phyloP scores from a whole-genome alignment of 352 stramenopile genomes.

The Phytopythium vexans region DNA sequence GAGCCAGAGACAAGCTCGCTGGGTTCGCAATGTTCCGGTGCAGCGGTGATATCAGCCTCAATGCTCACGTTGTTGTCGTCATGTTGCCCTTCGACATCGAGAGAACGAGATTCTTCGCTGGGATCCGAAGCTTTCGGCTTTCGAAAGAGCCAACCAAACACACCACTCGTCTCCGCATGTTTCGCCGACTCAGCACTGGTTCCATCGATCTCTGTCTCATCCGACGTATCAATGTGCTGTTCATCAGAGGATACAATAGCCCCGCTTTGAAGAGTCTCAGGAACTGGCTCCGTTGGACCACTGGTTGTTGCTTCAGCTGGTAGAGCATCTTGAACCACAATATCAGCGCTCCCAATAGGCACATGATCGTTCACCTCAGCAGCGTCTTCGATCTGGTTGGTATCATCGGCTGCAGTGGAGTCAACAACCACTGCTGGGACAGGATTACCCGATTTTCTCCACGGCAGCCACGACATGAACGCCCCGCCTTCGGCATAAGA shows the following conservation, averaged over 20 bases:
- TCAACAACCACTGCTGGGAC: neutral
- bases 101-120: no score
- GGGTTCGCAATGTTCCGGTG: no score
- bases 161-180: neutral
- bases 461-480: slow-evolving; percentile 7
- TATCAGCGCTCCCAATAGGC: no score
- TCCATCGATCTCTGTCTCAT: no score
- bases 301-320: slow-evolving; percentile 3
- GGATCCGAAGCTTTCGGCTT: neutral
- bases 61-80: neutral
- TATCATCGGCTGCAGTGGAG: neutral
- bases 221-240: no score
- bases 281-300: no score
- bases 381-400: neutral
- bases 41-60: neutral
- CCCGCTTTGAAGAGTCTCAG: no score
- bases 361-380: neutral
- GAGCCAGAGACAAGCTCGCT: no score
- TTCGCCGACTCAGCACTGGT: neutral
- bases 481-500: neutral
- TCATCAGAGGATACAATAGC: no score
- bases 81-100: neutral
- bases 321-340: neutral
- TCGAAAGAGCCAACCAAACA: slow-evolving; percentile 1
- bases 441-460: neutral